These are phyloP conservation scores for Chalciporus piperatus DNA, from an alignment of 768 basidiomycete genomes.

Conservation along the genomic window DNA sequence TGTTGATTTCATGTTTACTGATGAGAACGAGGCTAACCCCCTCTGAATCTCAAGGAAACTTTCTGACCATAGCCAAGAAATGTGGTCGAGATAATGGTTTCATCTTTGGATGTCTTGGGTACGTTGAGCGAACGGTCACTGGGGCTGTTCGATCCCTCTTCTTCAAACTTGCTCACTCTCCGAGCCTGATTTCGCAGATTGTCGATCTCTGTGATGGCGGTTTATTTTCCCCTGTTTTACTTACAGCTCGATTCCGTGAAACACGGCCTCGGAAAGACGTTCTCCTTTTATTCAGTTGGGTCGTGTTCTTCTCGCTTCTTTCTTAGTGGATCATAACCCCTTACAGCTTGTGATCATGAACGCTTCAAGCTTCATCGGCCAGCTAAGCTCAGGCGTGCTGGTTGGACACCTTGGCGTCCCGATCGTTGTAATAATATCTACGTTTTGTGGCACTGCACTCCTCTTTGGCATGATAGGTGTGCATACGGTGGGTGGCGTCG, in stretches of 20 bases:
- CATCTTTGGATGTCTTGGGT: slow-evolving; percentile 29
- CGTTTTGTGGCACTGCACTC: slow-evolving; percentile 36
- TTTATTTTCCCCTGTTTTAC: slow-evolving; percentile 60
- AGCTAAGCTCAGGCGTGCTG: slow-evolving; percentile 47
- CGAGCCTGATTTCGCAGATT: slow-evolving; percentile 11
- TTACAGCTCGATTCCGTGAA: slow-evolving; percentile 53
- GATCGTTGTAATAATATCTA: slow-evolving; percentile 34
- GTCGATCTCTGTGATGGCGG: slow-evolving; percentile 36
- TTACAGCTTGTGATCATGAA: slow-evolving; percentile 56
- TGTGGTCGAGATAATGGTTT: slow-evolving; percentile 26
- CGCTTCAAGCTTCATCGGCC: slow-evolving; percentile 50
- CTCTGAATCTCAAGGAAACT: slow-evolving; percentile 23
- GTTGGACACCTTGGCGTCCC: slow-evolving; percentile 43
- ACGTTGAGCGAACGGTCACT: neutral
- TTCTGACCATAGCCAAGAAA: slow-evolving; percentile 20
- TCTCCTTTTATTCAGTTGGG: slow-evolving; percentile 61
- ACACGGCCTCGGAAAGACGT: slow-evolving; percentile 41
- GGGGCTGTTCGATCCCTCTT: neutral
- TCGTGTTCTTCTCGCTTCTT: neutral
- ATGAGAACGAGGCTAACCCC: slow-evolving; percentile 41
- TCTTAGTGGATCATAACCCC: neutral
- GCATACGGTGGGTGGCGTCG: slow-evolving; percentile 36
- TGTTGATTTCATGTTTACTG: slow-evolving; percentile 39
- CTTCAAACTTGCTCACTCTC: neutral
- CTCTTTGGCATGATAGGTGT: slow-evolving; percentile 50